A percentile compares a stretch with the other conserved stretches of the same genome.
These are phyloP conservation scores for Microsporum ferrugineum DNA, from an alignment of 2,329 filamentous ascomycete species.

Conservation along the genomic window DNA sequence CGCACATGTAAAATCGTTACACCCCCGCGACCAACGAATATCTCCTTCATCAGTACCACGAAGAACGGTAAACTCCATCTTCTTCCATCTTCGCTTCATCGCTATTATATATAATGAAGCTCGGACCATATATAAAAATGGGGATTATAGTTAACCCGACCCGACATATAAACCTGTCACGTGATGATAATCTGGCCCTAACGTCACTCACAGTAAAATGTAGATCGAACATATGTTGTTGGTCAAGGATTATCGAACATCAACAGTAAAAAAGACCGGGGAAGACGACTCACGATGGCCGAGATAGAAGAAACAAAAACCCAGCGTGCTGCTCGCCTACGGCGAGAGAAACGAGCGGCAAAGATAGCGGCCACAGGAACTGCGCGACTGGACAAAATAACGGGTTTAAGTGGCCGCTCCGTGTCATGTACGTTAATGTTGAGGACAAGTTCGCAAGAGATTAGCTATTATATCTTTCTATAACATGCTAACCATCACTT, in stretches of 20 bases:
- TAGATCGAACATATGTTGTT: neutral
- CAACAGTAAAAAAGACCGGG: neutral
- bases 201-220: neutral
- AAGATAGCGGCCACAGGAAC: constrained; percentile 50
- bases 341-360: constrained; percentile 52
- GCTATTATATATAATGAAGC: neutral
- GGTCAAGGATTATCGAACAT: neutral
- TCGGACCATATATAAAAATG: too few relatives aligned
- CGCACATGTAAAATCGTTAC: neutral
- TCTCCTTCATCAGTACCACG: too few relatives aligned
- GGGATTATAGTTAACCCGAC: neutral
- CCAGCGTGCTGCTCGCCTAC: constrained; percentile 45
- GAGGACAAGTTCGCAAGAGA: neutral
- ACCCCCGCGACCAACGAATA: too few relatives aligned
- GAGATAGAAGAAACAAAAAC: constrained; percentile 34
- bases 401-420: constrained; percentile 44
- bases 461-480: neutral
- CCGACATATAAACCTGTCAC: neutral
- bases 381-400: constrained; percentile 51
- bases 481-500: neutral
- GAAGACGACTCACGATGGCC: neutral
- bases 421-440: constrained; percentile 20
- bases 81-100: too few relatives aligned
- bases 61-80: too few relatives aligned
- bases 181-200: neutral